A percentile compares a stretch with the other conserved stretches of the same genome.
Evolutionary conservation across 257 asterid genomes (phyloP).

Genomic region (Jacaranda copaia): DNA sequence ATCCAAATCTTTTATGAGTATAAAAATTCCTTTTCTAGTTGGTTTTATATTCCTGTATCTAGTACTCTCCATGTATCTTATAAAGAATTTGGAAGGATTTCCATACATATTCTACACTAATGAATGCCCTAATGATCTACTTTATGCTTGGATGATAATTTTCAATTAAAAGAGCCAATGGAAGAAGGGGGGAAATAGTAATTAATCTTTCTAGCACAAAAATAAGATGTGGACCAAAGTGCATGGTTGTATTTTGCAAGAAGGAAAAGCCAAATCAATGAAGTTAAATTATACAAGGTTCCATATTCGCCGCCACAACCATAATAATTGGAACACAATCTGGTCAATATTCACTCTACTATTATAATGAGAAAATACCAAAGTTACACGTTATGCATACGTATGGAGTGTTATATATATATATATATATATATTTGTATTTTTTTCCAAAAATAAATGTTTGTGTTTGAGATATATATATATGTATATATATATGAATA

Average conservation of each 20-base stretch:
- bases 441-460: too few species aligned
- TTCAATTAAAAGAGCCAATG: conserved; percentile 48
- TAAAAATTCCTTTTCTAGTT: not conserved
- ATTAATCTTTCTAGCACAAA: conserved; percentile 42
- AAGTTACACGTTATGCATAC: conserved; percentile 6
- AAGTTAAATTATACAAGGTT: conserved; percentile 42
- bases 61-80: conserved; percentile 21
- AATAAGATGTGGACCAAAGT: conserved; percentile 38
- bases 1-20: not conserved
- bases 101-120: not conserved
- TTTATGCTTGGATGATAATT: conserved; percentile 45
- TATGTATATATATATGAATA: too few species aligned
- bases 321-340: conserved; percentile 51
- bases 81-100: conserved; percentile 25
- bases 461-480: too few species aligned
- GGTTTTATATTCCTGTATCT: not conserved
- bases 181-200: conserved; percentile 39
- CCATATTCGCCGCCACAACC: conserved; percentile 68
- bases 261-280: conserved; percentile 29
- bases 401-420: conserved; percentile 24
- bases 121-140: conserved; percentile 38
- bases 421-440: too few species aligned
- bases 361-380: not conserved
- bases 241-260: not conserved
- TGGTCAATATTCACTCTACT: conserved; percentile 32